Evolutionary conservation across 768 basidiomycete species (phyloP), one percentile per base, ranked within the genome.

Genomic region (Boletales sp.): DNA sequence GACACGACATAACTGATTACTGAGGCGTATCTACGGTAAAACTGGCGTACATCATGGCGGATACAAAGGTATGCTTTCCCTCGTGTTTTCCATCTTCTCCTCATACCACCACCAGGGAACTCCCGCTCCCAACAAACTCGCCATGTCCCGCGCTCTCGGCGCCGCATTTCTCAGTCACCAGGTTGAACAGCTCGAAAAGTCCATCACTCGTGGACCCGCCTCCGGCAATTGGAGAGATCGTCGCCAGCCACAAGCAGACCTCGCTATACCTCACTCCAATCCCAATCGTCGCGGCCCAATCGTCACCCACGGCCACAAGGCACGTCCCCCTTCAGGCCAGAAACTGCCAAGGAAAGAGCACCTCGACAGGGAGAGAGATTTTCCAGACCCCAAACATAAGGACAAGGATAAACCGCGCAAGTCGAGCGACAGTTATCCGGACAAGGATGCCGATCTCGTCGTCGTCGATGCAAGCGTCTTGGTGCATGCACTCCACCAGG

Each of bases 141-240:
- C 87, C 50, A 88, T 93, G 87, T 91, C 90, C 49, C 81, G 84
- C 54, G 90, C 90, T 1, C 80, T 93, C 35, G 90, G 90, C 17
- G 89, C 90, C 28, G 90, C 90, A 3, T 91, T 91, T 64, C 78
- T 93, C 51, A 86, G 79, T 55, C 90, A 93, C 58, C 89, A 93
- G 60, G 90, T 93, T 39, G 87, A 91, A 58, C 86, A 91, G 61
- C 83, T 93, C 47, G 90, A 93, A 72, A 86, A 86, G 68, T 75
- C 83, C 0, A 85, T 90, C 17, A 71, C 74, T 4, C 73, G 72
- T 32, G 78, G 76, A 8, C 70, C 77, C 15, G 70, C 74, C 8
- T 76, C 78, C 2, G 79, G 77, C 0, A 85, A 83, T 55, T 86
- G 85, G 85, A 73, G 84, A 54, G 80, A 80, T 49, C 74, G 63